A percentile compares a stretch with the other conserved stretches of the same genome.
phyloP scores from a whole-genome alignment of 2,329 filamentous ascomycete species.

The Leptographium procerum region DNA sequence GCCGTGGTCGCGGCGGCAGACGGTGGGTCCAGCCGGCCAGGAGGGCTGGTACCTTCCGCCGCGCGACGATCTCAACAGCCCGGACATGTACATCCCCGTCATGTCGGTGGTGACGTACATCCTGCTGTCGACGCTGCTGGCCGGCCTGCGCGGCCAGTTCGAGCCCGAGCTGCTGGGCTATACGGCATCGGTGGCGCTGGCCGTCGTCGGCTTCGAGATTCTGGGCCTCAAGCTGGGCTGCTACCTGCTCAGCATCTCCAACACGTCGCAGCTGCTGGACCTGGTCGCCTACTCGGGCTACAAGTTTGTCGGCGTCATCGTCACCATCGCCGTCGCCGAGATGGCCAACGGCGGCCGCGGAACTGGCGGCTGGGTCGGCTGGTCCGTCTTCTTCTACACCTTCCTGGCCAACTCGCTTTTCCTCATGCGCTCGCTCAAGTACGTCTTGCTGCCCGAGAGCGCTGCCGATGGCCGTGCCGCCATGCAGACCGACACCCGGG shows the following conservation, averaged over 20 bases:
- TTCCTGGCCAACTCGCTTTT: conserved; percentile 94
- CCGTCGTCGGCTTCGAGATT: conserved; percentile 79
- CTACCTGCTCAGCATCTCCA: conserved; percentile 87
- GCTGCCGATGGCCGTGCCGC: conserved; percentile 53
- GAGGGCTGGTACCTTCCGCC: conserved; percentile 79
- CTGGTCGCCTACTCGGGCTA: conserved; percentile 94
- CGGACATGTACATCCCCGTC: conserved; percentile 98
- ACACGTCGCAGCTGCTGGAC: conserved; percentile 86
- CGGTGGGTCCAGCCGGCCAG: conserved; percentile 56
- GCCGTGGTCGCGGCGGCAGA: conserved; percentile 89
- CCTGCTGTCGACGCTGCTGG: conserved; percentile 79
- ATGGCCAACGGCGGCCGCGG: conserved; percentile 67
- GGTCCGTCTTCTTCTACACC: conserved; percentile 81
- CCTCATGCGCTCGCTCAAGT: conserved; percentile 85
- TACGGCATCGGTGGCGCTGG: conserved; percentile 73
- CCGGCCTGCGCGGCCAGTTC: conserved; percentile 82
- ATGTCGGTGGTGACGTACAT: conserved; percentile 99
- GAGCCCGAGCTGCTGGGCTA: conserved; percentile 87
- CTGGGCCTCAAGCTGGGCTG: conserved; percentile 82
- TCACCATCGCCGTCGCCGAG: conserved; percentile 71
- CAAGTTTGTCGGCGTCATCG: conserved; percentile 95
- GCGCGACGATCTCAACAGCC: conserved; percentile 90
- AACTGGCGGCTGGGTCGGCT: conserved; percentile 79
- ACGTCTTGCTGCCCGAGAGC: conserved; percentile 84
- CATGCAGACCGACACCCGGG: conserved; percentile 62